Base-by-base conservation (phyloP, 108 stramenopile species). In the Nitzschia sp. region DNA sequence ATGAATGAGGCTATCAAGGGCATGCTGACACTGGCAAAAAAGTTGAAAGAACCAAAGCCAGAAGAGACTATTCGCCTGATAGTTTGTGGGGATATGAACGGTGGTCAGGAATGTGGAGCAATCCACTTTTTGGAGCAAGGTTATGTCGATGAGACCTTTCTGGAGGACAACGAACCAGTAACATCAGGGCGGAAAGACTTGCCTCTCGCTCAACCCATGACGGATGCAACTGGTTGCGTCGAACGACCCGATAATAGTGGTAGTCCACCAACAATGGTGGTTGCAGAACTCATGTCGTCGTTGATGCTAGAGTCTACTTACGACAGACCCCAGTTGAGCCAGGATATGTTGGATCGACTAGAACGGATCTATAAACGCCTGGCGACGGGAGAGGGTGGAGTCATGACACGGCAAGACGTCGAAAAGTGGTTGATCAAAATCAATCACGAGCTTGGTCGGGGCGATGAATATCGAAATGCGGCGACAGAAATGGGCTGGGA, bases 1-100 rank as follows among this genome's bases (percentile, higher is more conserved):
- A 86, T 93, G 0, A 33, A 85, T 4, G 96, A 97, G 49, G 94
- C 88, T 15, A 75, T 87, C n/a, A 77, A 77, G 46, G 79, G 91
- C 26, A 79, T 85, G 4, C 38, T 86, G 61, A 97, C 93, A 53
- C 45, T 89, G 35, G 90, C 93, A 27, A 79, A 71, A 34, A 88
- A 84, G 46, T 48, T 79, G 1, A 85, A 87, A 68, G 82, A 77
- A 58, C 46, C 34, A 11, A 51, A 75, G 27, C 81, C 85, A 8
- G 76, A 78, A 61, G 56, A 77, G 23, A 68, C 68, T 51, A 74
- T 80, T 21, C 66, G 49, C 47, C 28, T 91, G 46, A 83, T 94
- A 36, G 88, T 96, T 27, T 94, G 95, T 70, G 93, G 95, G 6
- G 95, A 96, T 68, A 91, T 96, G 60, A 96, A 96, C 71, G 94